These are phyloP conservation scores for Populus simonii DNA, from an alignment of 345 rosid species.

Conservation along the genomic window DNA sequence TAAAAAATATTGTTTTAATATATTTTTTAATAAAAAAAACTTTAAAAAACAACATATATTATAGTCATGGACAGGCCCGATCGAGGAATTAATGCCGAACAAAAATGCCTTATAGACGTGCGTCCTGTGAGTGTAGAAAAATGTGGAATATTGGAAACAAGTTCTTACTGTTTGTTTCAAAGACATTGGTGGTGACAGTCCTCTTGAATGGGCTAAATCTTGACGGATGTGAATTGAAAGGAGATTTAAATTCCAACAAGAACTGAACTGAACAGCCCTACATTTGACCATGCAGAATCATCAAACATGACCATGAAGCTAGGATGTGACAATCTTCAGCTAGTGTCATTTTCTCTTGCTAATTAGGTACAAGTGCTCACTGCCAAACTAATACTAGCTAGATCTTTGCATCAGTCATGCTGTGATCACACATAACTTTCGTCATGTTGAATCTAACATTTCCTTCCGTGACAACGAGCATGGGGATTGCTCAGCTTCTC, in stretches of 20 bases:
- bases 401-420: background rate
- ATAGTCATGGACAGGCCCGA: too few species aligned
- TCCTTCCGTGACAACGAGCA: background rate
- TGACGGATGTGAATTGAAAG: background rate
- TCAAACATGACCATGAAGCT: background rate
- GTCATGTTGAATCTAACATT: background rate
- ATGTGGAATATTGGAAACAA: background rate
- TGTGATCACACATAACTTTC: background rate
- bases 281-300: background rate
- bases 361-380: background rate
- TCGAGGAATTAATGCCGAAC: too few species aligned
- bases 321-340: background rate
- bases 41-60: too few species aligned
- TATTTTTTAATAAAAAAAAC: too few species aligned
- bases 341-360: background rate
- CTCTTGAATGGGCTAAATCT: background rate
- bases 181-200: background rate
- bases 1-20: too few species aligned
- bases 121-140: background rate
- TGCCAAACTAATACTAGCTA: background rate
- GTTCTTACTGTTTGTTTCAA: background rate
- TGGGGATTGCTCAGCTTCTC: constrained; percentile 2
- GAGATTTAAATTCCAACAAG: background rate
- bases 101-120: background rate
- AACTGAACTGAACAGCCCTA: background rate